Percentiles rank a stretch among this genome's conserved stretches.
Evolutionary conservation across 306 rosid genomes (phyloP).

Genomic region (Sicyos edulis): DNA sequence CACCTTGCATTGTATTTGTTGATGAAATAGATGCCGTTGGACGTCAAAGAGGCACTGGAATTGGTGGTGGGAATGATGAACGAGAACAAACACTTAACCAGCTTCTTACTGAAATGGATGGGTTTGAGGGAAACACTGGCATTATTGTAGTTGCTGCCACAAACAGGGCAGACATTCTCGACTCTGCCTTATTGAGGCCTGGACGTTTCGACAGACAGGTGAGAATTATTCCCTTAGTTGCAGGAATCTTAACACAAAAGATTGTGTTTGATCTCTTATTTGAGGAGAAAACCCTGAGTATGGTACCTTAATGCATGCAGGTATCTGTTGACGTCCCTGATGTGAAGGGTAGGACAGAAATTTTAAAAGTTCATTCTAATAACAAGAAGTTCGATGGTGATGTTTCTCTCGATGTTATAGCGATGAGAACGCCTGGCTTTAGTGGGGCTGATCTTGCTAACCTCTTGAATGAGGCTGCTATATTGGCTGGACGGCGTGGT

Average conservation of each 20-base stretch:
- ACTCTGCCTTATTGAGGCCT: conserved; percentile 90
- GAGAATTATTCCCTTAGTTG: conserved; percentile 1
- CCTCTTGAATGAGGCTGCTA: conserved; percentile 96
- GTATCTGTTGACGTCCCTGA: conserved; percentile 94
- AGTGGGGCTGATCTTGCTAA: conserved; percentile 99
- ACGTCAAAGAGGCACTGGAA: conserved; percentile 91
- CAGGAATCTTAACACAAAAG: neutral
- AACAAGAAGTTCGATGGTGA: conserved; percentile 78
- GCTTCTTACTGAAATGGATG: conserved; percentile 98
- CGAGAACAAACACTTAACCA: conserved; percentile 98
- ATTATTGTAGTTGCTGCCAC: conserved; percentile 96
- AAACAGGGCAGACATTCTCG: conserved; percentile 96
- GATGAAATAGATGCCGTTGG: conserved; percentile 99
- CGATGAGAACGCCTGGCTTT: conserved; percentile 98
- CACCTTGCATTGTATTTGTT: conserved; percentile 97
- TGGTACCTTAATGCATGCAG: conserved; percentile 46
- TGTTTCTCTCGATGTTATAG: conserved; percentile 82
- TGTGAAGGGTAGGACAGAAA: conserved; percentile 86
- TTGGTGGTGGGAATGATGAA: conserved; percentile 98
- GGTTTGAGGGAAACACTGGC: conserved; percentile 94
- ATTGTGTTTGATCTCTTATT: neutral
- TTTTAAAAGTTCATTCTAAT: conserved; percentile 86
- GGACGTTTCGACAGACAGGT: conserved; percentile 97
- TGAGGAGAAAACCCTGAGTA: neutral
- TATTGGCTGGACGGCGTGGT: conserved; percentile 92